Evolutionary conservation across 2,329 filamentous ascomycete genomes (phyloP).

Genomic region (Bisporella sp.): DNA sequence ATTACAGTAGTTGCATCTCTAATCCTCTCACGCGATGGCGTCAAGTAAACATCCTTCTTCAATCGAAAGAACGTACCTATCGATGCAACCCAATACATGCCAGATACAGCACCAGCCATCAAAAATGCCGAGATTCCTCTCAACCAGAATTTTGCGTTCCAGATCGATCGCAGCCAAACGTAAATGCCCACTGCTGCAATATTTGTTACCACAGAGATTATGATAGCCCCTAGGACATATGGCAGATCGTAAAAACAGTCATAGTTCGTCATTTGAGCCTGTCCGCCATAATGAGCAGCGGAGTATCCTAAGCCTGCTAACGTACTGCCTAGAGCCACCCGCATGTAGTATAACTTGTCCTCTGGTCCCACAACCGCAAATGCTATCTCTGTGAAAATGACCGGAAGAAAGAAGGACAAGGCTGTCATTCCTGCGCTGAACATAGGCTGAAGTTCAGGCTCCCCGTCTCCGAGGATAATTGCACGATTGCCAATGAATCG

Average conservation of each 20-base stretch:
- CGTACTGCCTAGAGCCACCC: slow-evolving; percentile 53
- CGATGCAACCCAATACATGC: not conserved
- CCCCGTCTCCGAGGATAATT: slow-evolving; percentile 60
- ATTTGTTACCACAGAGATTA: slow-evolving; percentile 68
- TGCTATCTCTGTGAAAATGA: slow-evolving; percentile 64
- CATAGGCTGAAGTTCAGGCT: slow-evolving; percentile 58
- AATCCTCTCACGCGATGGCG: not conserved
- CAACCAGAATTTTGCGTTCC: slow-evolving; percentile 77
- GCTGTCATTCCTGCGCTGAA: slow-evolving; percentile 68
- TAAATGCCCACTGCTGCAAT: slow-evolving; percentile 50
- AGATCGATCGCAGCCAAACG: slow-evolving; percentile 48
- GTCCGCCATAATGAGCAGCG: slow-evolving; percentile 85
- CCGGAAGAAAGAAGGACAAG: slow-evolving; percentile 73
- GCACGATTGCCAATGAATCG: slow-evolving; percentile 81
- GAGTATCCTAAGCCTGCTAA: slow-evolving; percentile 70
- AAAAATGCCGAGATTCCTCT: slow-evolving; percentile 38
- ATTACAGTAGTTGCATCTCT: slow-evolving; percentile 56
- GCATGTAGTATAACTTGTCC: slow-evolving; percentile 48
- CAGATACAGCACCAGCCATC: not conserved
- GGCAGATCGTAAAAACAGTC: slow-evolving; percentile 51
- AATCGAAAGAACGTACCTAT: not conserved
- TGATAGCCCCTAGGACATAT: slow-evolving; percentile 55
- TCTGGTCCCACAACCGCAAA: slow-evolving; percentile 62
- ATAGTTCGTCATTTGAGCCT: slow-evolving; percentile 76
- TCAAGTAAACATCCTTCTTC: not conserved